A percentile compares a stretch with the other conserved stretches of the same genome.
Evolutionary conservation across 2,329 filamentous ascomycete genomes (phyloP).

Genomic region (Plectosphaerella cucumerina): DNA sequence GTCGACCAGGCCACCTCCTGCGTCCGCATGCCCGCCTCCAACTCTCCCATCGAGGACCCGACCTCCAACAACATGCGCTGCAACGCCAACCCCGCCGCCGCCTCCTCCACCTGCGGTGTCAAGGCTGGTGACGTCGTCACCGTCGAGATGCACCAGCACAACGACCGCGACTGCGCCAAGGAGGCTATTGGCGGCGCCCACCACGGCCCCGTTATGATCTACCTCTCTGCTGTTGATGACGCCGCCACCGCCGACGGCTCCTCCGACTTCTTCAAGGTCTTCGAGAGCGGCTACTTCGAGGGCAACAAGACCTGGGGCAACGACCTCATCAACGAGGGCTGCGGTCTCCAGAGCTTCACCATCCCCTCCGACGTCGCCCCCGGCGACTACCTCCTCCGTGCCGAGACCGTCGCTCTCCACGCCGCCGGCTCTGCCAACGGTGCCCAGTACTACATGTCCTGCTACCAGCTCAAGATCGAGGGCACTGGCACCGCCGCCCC

Average conservation of each 20-base stretch:
- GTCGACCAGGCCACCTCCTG: slow-evolving; percentile 12
- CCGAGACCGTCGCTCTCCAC: slow-evolving; percentile 41
- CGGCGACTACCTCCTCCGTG: slow-evolving; percentile 38
- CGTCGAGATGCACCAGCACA: slow-evolving; percentile 42
- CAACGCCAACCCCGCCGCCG: slow-evolving; percentile 22
- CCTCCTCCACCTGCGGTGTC: neutral
- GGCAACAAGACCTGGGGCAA: slow-evolving; percentile 9
- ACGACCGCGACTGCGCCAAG: slow-evolving; percentile 35
- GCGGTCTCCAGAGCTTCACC: neutral
- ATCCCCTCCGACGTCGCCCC: slow-evolving; percentile 33
- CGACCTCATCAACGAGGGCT: slow-evolving; percentile 7
- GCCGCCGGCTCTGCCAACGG: slow-evolving; percentile 22
- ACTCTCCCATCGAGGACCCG: slow-evolving; percentile 36
- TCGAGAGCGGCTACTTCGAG: slow-evolving; percentile 30
- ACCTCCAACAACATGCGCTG: slow-evolving; percentile 35
- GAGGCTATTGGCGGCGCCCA: slow-evolving; percentile 50
- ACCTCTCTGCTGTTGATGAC: slow-evolving; percentile 43
- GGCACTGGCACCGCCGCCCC: slow-evolving; percentile 12
- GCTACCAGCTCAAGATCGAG: slow-evolving; percentile 13
- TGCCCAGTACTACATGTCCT: slow-evolving; percentile 11
- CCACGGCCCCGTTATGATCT: slow-evolving; percentile 45
- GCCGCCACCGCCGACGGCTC: slow-evolving; percentile 37
- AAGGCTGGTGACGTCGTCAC: slow-evolving; percentile 31
- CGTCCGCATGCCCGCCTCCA: slow-evolving; percentile 20
- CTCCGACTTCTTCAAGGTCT: slow-evolving; percentile 48